Evolutionary conservation across 2,329 filamentous ascomycete species (phyloP).

Genomic region (Penicillium glabrum): DNA sequence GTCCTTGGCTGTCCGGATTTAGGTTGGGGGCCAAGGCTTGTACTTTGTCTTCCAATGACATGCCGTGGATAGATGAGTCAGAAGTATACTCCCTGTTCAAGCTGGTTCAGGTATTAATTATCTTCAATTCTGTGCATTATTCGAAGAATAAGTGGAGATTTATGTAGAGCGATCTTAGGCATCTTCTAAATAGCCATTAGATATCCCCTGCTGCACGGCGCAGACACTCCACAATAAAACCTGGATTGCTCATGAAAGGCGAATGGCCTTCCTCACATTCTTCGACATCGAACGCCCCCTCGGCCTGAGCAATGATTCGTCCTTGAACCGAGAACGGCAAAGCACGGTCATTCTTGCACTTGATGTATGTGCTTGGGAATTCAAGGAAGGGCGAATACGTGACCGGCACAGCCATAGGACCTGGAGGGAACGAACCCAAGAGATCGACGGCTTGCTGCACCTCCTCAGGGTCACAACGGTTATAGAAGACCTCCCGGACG

Average conservation of each 20-base stretch:
- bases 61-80: not conserved
- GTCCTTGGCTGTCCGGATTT: not conserved
- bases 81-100: no score
- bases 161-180: not conserved
- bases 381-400: slow-evolving; percentile 29
- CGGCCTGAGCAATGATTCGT: slow-evolving; percentile 28
- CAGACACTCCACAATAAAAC: slow-evolving; percentile 25
- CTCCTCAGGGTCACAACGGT: slow-evolving; percentile 24
- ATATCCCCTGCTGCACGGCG: slow-evolving; percentile 25
- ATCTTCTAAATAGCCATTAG: not conserved
- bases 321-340: slow-evolving; percentile 21
- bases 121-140: no score
- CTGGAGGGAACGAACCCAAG: slow-evolving; percentile 24
- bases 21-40: not conserved
- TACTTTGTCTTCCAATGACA: not conserved
- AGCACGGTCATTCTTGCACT: slow-evolving; percentile 28
- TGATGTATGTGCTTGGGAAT: slow-evolving; percentile 31
- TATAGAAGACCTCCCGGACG: slow-evolving; percentile 23
- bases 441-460: slow-evolving; percentile 23
- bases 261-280: slow-evolving; percentile 30
- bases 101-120: no score
- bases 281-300: slow-evolving; percentile 26
- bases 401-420: slow-evolving; percentile 24
- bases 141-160: not conserved
- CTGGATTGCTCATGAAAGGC: slow-evolving; percentile 29